These are phyloP conservation scores for Neonectria ditissima DNA, from an alignment of 2,329 filamentous ascomycete genomes.

Conservation along the genomic window DNA sequence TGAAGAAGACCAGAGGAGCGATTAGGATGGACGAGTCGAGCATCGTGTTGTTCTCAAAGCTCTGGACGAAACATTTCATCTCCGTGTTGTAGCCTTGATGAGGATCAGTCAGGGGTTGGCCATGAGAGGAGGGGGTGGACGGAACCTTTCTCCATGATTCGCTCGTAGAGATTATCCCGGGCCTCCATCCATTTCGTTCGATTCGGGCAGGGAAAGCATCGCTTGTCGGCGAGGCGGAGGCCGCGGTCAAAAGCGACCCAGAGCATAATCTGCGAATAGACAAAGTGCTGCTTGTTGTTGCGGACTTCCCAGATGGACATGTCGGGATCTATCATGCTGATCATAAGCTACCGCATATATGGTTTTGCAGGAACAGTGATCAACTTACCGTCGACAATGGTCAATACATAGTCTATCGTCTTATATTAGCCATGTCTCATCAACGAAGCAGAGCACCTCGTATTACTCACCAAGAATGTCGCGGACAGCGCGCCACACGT, in stretches of 20 bases:
- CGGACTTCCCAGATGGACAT: slow-evolving; percentile 90
- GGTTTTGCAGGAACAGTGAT: too few relatives aligned
- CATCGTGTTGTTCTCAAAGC: slow-evolving; percentile 77
- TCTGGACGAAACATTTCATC: slow-evolving; percentile 78
- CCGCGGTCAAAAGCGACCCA: slow-evolving; percentile 86
- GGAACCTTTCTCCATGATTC: slow-evolving; percentile 77
- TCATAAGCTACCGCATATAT: background rate
- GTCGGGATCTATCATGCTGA: slow-evolving; percentile 66
- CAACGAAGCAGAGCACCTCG: too few relatives aligned
- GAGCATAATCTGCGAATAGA: slow-evolving; percentile 85
- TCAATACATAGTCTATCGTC: slow-evolving; percentile 73
- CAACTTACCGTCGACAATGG: slow-evolving; percentile 67
- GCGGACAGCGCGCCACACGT: slow-evolving; percentile 78
- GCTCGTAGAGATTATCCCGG: slow-evolving; percentile 77
- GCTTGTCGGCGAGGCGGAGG: slow-evolving; percentile 78
- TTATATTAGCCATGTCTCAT: background rate
- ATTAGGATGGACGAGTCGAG: slow-evolving; percentile 82
- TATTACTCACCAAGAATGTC: slow-evolving; percentile 66
- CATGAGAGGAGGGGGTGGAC: too few relatives aligned
- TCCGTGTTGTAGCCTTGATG: slow-evolving; percentile 74
- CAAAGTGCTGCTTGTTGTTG: slow-evolving; percentile 80
- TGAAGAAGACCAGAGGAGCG: slow-evolving; percentile 83
- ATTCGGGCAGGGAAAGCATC: slow-evolving; percentile 80
- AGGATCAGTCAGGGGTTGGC: slow-evolving; percentile 19
- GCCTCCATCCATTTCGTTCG: slow-evolving; percentile 73